Conservation (phyloP, 352 stramenopile genomes). For the Pythium phragmiticola region DNA sequence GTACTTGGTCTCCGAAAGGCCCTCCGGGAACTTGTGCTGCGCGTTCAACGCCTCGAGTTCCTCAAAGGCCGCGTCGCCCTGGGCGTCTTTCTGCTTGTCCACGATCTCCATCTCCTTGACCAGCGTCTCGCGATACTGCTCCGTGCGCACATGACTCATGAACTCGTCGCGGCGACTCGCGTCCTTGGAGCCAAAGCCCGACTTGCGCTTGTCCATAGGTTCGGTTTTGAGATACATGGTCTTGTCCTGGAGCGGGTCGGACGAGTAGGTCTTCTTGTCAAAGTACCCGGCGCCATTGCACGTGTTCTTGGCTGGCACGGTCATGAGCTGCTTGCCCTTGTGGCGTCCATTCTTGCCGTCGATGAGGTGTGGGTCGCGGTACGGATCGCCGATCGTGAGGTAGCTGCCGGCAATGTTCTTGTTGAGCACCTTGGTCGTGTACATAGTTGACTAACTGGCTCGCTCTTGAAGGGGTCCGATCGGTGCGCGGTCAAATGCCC, state of each 20-base stretch:
- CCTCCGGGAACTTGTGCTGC: constrained; percentile 63
- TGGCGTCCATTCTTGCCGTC: constrained; percentile 69
- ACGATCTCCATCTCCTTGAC: constrained; percentile 82
- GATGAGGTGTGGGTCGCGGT: constrained; percentile 68
- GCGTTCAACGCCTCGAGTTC: constrained; percentile 45
- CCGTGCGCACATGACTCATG: constrained; percentile 87
- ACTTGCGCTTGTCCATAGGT: constrained; percentile 83
- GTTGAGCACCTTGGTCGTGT: constrained; percentile 78
- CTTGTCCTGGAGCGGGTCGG: constrained; percentile 85
- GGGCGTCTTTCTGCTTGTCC: constrained; percentile 63
- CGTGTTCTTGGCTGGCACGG: constrained; percentile 67
- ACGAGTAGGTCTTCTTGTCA: constrained; percentile 81
- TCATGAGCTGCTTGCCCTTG: constrained; percentile 79
- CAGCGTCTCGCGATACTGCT: constrained; percentile 88
- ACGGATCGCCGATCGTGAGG: constrained; percentile 74
- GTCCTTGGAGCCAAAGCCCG: constrained; percentile 90
- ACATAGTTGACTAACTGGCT: constrained; percentile 36
- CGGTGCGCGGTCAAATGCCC: constrained; percentile 7
- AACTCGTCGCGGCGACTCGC: constrained; percentile 90
- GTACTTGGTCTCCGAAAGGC: constrained; percentile 70
- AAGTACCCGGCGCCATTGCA: constrained; percentile 86
- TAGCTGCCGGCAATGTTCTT: constrained; percentile 83
- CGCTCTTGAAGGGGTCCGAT: background rate
- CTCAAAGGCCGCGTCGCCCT: constrained; percentile 38
- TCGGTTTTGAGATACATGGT: constrained; percentile 88